A percentile compares a stretch with the other conserved stretches of the same genome.
Evolutionary conservation across 2,329 filamentous ascomycete species (phyloP).

Genomic region (Cercospora canescens): DNA sequence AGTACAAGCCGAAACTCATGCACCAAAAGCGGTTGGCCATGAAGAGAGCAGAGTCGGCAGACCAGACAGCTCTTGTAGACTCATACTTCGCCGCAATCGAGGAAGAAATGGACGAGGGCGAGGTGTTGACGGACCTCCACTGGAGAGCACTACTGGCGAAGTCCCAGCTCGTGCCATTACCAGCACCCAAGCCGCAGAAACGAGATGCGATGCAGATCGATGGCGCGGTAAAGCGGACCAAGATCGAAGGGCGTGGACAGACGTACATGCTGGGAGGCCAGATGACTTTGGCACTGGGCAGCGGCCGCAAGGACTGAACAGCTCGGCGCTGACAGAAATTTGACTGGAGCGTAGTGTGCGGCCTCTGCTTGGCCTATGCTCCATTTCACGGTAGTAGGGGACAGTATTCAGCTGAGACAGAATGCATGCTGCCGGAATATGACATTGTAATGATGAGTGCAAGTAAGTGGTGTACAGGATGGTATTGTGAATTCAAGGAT

Average conservation of each 20-base stretch:
- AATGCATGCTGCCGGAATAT: no score
- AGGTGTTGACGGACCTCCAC: neutral
- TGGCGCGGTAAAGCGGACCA: neutral
- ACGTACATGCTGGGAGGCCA: neutral
- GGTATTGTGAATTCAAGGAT: no score
- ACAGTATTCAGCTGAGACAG: no score
- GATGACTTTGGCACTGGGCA: neutral
- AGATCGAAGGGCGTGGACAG: neutral
- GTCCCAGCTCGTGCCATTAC: neutral
- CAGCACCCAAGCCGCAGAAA: neutral
- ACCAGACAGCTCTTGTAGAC: neutral
- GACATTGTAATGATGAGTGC: no score
- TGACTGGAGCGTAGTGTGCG: no score
- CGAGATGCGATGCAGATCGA: neutral
- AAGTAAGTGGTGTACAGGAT: no score
- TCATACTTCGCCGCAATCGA: neutral
- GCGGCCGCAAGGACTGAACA: neutral
- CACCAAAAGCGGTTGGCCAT: neutral
- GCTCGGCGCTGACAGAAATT: neutral
- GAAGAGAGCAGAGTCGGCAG: neutral
- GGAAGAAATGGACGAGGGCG: slow-evolving; percentile 2
- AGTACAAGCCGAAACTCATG: slow-evolving; percentile 3
- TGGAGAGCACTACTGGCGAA: slow-evolving; percentile 4
- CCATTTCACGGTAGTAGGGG: no score
- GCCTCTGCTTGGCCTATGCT: no score